phyloP scores from a whole-genome alignment of 441 rosid species.

The Biscutella laevigata region DNA sequence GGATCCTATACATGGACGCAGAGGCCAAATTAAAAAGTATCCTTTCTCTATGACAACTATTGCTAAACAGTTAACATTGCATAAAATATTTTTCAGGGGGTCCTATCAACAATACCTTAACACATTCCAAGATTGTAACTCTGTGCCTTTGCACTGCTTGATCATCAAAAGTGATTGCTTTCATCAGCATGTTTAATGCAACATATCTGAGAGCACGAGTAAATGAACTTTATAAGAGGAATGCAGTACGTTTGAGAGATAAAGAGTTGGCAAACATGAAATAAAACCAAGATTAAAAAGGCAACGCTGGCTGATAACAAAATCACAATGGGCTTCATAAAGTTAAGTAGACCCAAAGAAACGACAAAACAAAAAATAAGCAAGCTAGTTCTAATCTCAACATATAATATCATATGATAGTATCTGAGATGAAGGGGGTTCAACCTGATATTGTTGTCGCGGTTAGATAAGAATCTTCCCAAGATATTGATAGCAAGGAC shows the following conservation, averaged over 20 bases:
- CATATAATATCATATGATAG: not conserved
- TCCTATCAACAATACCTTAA: conserved; percentile 53
- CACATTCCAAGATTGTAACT: conserved; percentile 93
- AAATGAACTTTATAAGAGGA: conserved; percentile 17
- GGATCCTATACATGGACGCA: conserved; percentile 63
- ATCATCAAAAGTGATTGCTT: conserved; percentile 81
- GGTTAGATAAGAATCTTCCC: conserved; percentile 97
- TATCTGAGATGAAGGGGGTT: conserved; percentile 10
- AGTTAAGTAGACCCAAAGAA: conserved; percentile 3
- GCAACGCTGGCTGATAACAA: not conserved
- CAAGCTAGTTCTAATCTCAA: not conserved
- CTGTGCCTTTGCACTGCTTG: conserved; percentile 99
- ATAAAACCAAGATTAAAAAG: not conserved
- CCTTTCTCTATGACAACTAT: conserved; percentile 1
- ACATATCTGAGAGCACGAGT: conserved; percentile 60
- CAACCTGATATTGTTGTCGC: conserved; percentile 98
- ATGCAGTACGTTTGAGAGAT: conserved; percentile 59
- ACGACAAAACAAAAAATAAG: not conserved
- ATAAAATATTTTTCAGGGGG: not conserved
- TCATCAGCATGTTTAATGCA: conserved; percentile 97
- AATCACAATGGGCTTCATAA: not conserved
- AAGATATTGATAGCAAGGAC: conserved; percentile 96
- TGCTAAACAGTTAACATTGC: not conserved
- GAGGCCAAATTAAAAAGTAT: conserved; percentile 25
- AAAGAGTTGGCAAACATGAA: conserved; percentile 4